A percentile compares a stretch with the other conserved stretches of the same genome.
Evolutionary conservation across 1,284 basidiomycete species (phyloP).

Genomic region (Cryptococcus sp.): DNA sequence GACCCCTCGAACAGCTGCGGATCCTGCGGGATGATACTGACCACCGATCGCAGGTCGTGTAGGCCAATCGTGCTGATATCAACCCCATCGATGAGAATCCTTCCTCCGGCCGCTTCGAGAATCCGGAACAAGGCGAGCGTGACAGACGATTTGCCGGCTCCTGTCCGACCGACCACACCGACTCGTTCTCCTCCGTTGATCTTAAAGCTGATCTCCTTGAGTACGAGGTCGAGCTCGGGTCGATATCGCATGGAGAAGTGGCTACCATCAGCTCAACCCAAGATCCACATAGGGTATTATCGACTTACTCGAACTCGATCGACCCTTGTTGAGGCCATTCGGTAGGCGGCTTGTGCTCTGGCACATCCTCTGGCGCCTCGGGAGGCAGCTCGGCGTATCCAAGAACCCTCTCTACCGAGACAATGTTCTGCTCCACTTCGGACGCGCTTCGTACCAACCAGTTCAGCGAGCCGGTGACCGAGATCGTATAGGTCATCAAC

Average conservation of each 20-base stretch:
- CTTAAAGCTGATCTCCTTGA: constrained; percentile 65
- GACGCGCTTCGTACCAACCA: constrained; percentile 86
- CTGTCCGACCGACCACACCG: constrained; percentile 80
- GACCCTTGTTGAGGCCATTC: constrained; percentile 72
- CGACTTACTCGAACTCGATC: constrained; percentile 66
- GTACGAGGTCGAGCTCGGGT: constrained; percentile 67
- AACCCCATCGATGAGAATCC: constrained; percentile 74
- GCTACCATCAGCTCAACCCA: constrained; percentile 38
- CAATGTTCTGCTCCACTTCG: constrained; percentile 91
- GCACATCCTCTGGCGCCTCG: constrained; percentile 70
- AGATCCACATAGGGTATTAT: too few species aligned
- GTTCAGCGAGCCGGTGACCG: constrained; percentile 64
- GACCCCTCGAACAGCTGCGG: constrained; percentile 79
- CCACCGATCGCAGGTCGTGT: constrained; percentile 57
- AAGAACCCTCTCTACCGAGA: constrained; percentile 67
- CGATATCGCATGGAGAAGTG: constrained; percentile 78
- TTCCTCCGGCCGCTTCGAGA: constrained; percentile 72
- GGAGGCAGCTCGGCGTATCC: constrained; percentile 64
- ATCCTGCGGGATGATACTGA: constrained; percentile 87
- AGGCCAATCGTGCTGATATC: constrained; percentile 79
- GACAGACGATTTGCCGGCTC: constrained; percentile 85
- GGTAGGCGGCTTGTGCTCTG: constrained; percentile 56
- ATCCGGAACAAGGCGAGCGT: constrained; percentile 55
- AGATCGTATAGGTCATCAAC: constrained; percentile 78
- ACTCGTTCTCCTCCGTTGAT: constrained; percentile 69